These are phyloP conservation scores for Cyclocybe aegerita DNA, from an alignment of 768 basidiomycete species.

Conservation along the genomic window DNA sequence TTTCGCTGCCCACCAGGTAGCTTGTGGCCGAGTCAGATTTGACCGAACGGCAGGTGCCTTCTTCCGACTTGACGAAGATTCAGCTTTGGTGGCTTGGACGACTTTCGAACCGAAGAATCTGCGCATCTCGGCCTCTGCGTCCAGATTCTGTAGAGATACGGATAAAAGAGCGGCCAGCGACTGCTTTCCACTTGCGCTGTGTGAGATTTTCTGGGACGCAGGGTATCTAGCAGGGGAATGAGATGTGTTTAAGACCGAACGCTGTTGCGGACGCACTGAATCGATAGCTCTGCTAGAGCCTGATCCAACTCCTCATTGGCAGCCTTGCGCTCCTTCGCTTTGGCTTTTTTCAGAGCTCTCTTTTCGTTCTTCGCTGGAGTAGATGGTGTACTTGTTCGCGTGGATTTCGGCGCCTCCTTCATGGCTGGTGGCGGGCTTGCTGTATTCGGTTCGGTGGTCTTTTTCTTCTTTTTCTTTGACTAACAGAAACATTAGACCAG, in stretches of 20 bases:
- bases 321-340: constrained; percentile 64
- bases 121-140: constrained; percentile 87
- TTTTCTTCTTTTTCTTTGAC: constrained; percentile 46
- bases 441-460: constrained; percentile 13
- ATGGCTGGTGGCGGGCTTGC: not conserved
- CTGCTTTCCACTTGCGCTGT: constrained; percentile 26
- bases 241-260: not conserved
- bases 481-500: constrained; percentile 2
- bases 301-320: constrained; percentile 80
- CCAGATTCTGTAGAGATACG: constrained; percentile 80
- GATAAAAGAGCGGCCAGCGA: constrained; percentile 60
- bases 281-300: constrained; percentile 80
- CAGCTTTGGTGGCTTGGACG: constrained; percentile 57
- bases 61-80: constrained; percentile 33
- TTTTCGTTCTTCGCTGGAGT: constrained; percentile 41
- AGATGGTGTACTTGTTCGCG: constrained; percentile 12
- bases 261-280: constrained; percentile 51
- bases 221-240: constrained; percentile 41
- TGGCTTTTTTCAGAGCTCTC: constrained; percentile 63
- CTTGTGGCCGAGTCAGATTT: constrained; percentile 73
- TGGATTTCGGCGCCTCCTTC: constrained; percentile 4
- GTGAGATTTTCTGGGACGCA: constrained; percentile 41
- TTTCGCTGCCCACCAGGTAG: constrained; percentile 72
- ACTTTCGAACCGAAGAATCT: constrained; percentile 94
- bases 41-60: constrained; percentile 55